phyloP scores from a whole-genome alignment of 768 basidiomycete species.

The Sistotremastrum niveocremeum region DNA sequence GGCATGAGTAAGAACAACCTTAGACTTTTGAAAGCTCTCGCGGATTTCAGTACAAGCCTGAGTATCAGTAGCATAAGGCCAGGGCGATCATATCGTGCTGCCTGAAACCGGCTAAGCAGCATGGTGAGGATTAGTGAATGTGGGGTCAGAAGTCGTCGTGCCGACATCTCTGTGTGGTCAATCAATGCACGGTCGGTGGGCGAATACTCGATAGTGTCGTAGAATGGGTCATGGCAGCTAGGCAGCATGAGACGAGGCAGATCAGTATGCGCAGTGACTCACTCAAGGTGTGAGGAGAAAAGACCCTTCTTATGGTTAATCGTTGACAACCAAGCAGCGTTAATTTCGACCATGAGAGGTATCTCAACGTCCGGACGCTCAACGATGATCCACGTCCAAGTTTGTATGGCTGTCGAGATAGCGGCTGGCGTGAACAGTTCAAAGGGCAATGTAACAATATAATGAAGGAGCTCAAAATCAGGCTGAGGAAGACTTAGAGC shows the following conservation, averaged over 20 bases:
- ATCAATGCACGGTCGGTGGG: slow-evolving; percentile 82
- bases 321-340: slow-evolving; percentile 77
- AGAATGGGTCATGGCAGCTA: slow-evolving; percentile 84
- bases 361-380: slow-evolving; percentile 76
- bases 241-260: not conserved
- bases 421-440: slow-evolving; percentile 79
- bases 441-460: slow-evolving; percentile 79
- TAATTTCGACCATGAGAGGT: slow-evolving; percentile 70
- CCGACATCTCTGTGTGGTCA: slow-evolving; percentile 54
- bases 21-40: slow-evolving; percentile 50
- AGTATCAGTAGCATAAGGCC: slow-evolving; percentile 79
- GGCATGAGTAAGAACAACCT: slow-evolving; percentile 37
- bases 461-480: slow-evolving; percentile 75
- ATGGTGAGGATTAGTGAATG: slow-evolving; percentile 79
- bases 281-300: slow-evolving; percentile 77
- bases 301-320: slow-evolving; percentile 69
- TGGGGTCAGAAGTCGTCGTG: slow-evolving; percentile 65
- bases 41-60: slow-evolving; percentile 72
- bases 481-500: slow-evolving; percentile 30
- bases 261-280: slow-evolving; percentile 16
- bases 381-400: slow-evolving; percentile 93
- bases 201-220: slow-evolving; percentile 71
- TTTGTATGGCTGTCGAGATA: slow-evolving; percentile 78
- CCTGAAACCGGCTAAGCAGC: slow-evolving; percentile 84
- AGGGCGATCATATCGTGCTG: slow-evolving; percentile 77